These are phyloP conservation scores for Gamarada debralockiae DNA, from an alignment of 495 filamentous ascomycete genomes.

Conservation along the genomic window DNA sequence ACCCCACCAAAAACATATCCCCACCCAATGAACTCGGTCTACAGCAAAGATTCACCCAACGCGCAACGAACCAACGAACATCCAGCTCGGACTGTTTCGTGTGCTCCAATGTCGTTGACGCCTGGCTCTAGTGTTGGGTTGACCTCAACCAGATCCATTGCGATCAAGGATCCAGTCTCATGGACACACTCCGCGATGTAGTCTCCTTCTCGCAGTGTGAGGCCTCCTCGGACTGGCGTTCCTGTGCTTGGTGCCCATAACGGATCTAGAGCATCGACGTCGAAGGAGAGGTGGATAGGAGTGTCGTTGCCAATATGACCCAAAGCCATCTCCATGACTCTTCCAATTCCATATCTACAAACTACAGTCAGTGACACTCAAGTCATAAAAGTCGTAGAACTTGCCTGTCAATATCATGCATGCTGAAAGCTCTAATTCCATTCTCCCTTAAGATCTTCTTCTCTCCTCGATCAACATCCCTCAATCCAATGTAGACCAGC, in stretches of 20 bases:
- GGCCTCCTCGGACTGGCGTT: conserved; percentile 89
- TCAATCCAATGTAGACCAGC: conserved; percentile 93
- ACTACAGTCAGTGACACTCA: conserved; percentile 22
- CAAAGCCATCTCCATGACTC: conserved; percentile 95
- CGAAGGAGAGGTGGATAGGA: conserved; percentile 94
- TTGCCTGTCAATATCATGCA: conserved; percentile 94
- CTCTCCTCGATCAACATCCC: conserved; percentile 89
- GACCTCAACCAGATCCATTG: conserved; percentile 94
- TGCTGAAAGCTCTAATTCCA: conserved; percentile 92
- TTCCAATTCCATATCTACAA: conserved; percentile 73
- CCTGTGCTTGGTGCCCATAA: conserved; percentile 95
- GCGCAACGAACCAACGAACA: conserved; percentile 90
- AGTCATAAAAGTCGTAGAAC: background rate
- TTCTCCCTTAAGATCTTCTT: conserved; percentile 86
- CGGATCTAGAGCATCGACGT: conserved; percentile 95
- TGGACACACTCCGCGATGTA: conserved; percentile 97
- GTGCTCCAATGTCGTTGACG: conserved; percentile 56
- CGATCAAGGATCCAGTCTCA: conserved; percentile 84
- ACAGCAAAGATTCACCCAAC: conserved; percentile 85
- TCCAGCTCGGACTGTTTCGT: conserved; percentile 85
- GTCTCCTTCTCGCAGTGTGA: conserved; percentile 94
- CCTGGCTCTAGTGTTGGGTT: conserved; percentile 78
- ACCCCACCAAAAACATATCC: background rate
- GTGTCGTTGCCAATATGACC: conserved; percentile 91
- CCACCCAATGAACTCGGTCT: conserved; percentile 4